Conservation (phyloP, 768 basidiomycete species). For the Lactarius sp. region DNA sequence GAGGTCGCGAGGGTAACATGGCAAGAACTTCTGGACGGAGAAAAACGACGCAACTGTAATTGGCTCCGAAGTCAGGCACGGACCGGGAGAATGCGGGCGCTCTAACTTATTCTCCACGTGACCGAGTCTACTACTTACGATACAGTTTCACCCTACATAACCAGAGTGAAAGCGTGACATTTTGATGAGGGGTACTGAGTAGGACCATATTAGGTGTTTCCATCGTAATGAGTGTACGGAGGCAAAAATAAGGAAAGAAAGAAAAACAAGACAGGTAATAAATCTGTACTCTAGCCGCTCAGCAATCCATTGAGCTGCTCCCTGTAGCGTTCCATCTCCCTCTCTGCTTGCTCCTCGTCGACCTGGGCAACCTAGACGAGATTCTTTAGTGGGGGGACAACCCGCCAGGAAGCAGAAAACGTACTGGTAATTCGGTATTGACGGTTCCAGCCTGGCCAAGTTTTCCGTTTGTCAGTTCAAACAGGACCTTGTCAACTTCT, state of each 20-base stretch:
- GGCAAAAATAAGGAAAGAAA: not conserved
- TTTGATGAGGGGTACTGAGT: not conserved
- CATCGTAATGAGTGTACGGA: conserved; percentile 1
- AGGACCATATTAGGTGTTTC: not conserved
- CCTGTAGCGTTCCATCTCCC: conserved; percentile 86
- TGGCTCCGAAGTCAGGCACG: not conserved
- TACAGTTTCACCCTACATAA: too few relatives aligned
- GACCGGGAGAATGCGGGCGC: conserved; percentile 8
- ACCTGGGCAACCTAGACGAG: conserved; percentile 49
- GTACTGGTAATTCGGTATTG: conserved; percentile 68
- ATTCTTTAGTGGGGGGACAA: not conserved
- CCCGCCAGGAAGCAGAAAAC: conserved; percentile 30
- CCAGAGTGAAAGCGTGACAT: not conserved
- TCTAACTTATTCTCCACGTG: not conserved
- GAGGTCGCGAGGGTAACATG: conserved; percentile 59
- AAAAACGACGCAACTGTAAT: conserved; percentile 22
- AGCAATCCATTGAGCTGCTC: conserved; percentile 84
- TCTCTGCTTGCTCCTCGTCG: conserved; percentile 80
- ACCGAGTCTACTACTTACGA: not conserved
- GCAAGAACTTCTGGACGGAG: conserved; percentile 21
- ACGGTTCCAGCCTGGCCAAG: conserved; percentile 81
- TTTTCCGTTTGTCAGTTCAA: conserved; percentile 93
- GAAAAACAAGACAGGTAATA: not conserved
- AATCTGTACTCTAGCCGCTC: conserved; percentile 42
- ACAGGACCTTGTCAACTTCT: conserved; percentile 95